phyloP scores from a whole-genome alignment of 495 filamentous ascomycete genomes.

The Penicillium argentinense region DNA sequence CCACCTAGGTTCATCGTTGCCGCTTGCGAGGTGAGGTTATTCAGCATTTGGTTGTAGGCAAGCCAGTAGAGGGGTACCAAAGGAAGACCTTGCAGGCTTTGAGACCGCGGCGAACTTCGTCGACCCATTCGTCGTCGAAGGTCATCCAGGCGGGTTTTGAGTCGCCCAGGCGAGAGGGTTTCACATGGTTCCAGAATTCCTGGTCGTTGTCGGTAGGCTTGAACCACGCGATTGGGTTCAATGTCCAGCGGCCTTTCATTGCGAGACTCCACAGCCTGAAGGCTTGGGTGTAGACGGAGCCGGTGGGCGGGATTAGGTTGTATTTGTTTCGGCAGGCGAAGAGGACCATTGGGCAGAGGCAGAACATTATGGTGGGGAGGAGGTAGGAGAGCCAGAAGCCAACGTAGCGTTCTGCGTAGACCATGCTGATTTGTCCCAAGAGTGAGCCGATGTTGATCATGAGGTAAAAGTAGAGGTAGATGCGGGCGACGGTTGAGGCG shows the following conservation, averaged over 20 bases:
- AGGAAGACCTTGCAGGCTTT: constrained; percentile 66
- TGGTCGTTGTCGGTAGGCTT: constrained; percentile 35
- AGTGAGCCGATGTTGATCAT: constrained; percentile 60
- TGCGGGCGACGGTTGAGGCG: constrained; percentile 51
- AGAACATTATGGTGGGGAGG: constrained; percentile 61
- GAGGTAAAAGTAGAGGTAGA: constrained; percentile 45
- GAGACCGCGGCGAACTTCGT: constrained; percentile 67
- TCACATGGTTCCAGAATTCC: constrained; percentile 61
- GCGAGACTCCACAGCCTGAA: constrained; percentile 55
- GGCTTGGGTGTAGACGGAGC: constrained; percentile 61
- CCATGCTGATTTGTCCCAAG: constrained; percentile 31
- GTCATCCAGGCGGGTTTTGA: constrained; percentile 59
- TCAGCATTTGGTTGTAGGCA: constrained; percentile 57
- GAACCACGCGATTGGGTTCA: constrained; percentile 49
- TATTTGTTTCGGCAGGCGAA: constrained; percentile 61
- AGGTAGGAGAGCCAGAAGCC: constrained; percentile 78
- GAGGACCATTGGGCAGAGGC: constrained; percentile 63
- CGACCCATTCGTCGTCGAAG: constrained; percentile 74
- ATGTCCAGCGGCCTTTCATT: constrained; percentile 64
- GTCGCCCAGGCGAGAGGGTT: constrained; percentile 56
- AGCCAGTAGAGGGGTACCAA: constrained; percentile 72
- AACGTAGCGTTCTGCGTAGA: constrained; percentile 57
- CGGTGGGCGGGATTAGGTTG: constrained; percentile 54
- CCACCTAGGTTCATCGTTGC: constrained; percentile 67
- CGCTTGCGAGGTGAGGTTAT: constrained; percentile 76